Evolutionary conservation across 495 filamentous ascomycete genomes (phyloP), one percentile per base, ranked within the genome.

Genomic region (Aspergillus haitiensis): DNA sequence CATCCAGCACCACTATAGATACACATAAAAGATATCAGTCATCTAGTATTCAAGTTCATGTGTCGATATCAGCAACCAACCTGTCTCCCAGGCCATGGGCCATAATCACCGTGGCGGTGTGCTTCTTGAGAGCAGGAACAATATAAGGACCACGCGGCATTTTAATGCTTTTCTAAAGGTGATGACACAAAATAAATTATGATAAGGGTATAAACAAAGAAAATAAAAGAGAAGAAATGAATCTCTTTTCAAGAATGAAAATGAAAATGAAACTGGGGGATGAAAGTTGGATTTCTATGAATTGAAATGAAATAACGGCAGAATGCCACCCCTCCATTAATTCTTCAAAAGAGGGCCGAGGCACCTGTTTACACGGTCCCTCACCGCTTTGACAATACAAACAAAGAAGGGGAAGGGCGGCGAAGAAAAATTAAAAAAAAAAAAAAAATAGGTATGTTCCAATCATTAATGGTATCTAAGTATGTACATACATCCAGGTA

Each of bases 51-150:
- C 27, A 46, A 36, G n/a, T 39, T 7, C 16, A 50, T 27, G 21
- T 27, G 21, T 27, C 21, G 12, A 5, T 31, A n/a, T 34, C 42
- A 44, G 56, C 21, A 53, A 70, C 75, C 57, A 72, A 86, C 84
- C 72, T 88, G 68, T 96, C 92, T 33, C 94, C 94, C 31, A 97
- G 80, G 7, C 94, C 94, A 67, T 98, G 94, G 47, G 91, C 81
- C 76, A 95, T 90, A 67, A 98, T 97, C 64, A 97, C 89, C 3
- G 93, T 97, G 35, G 93, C 91, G 42, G 94, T 97, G 71, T 97
- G 93, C 66, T 85, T 88, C 68, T 84, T 91, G 46, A 92, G 79
- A n/a, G 94, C 92, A 13, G 92, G 91, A 63, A 97, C 88, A 7
- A 96, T 79, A 49, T 93, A 78, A 7, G 89, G 85, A 61, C 78